Evolutionary conservation across 75 land plant species (phyloP).

Genomic region (Adiantum capillusveneris): DNA sequence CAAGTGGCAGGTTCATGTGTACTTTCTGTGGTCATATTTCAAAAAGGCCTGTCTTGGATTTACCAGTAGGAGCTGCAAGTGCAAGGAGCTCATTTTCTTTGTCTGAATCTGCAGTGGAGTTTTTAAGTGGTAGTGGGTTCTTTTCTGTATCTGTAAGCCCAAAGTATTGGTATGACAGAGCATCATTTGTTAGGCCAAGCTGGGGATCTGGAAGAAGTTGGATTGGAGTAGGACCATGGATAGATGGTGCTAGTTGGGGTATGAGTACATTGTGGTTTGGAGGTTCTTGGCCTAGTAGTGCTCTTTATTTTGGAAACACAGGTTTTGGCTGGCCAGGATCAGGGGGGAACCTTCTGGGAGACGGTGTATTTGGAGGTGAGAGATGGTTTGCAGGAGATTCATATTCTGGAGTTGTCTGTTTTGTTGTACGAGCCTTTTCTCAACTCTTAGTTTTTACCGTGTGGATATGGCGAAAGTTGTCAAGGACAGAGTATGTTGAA

Average conservation of each 20-base stretch:
- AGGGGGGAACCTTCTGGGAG: neutral
- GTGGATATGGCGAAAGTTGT: slow-evolving; percentile 23
- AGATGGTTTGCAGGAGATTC: slow-evolving; percentile 17
- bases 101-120: slow-evolving; percentile 3
- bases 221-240: slow-evolving; percentile 1
- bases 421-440: slow-evolving; percentile 6
- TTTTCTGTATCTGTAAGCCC: neutral
- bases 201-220: slow-evolving; percentile 16
- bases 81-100: slow-evolving; percentile 2
- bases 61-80: slow-evolving; percentile 10
- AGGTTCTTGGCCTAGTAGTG: slow-evolving; percentile 5
- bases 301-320: neutral
- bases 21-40: slow-evolving; percentile 39
- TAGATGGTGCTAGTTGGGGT: slow-evolving; percentile 10
- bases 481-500: slow-evolving; percentile 13
- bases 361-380: neutral
- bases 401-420: slow-evolving; percentile 8
- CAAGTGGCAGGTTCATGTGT: slow-evolving; percentile 34
- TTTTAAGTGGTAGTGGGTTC: neutral
- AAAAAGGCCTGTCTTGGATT: slow-evolving; percentile 29
- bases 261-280: slow-evolving; percentile 10
- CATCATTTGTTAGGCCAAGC: neutral
- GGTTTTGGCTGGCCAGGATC: slow-evolving; percentile 8
- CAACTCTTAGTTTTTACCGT: slow-evolving; percentile 10
- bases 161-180: slow-evolving; percentile 1